Base-by-base conservation (phyloP, 2,329 filamentous ascomycete species). In the Fusarium albidum region DNA sequence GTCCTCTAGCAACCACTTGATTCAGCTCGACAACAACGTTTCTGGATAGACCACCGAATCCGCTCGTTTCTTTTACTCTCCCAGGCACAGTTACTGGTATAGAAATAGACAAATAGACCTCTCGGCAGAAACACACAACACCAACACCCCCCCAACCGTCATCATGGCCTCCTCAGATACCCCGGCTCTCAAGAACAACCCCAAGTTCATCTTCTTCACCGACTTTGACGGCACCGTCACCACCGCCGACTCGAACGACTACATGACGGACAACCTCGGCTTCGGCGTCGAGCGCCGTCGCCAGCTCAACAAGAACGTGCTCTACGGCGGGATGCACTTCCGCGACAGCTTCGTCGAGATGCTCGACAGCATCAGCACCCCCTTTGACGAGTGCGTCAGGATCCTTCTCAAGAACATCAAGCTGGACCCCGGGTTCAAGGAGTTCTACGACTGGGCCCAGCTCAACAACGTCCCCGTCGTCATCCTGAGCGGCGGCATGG, bases 191-290 rank as follows among this genome's bases (percentile, higher is more conserved):
- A 79, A 79, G 67, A 86, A 80, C 52, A 86, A 89, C 72, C 93
- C 93, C 44, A 90, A 92, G 77, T 90, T 91, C 79, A 93, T 99
- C 80, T 97, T 99, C 84, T 98, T 98, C 81, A 96, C 93, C 65
- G 95, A 99, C 78, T 98, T 98, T 72, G 95, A 99, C 76, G 95
- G 95, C 69, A 98, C 93, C 47, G 94, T 97, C 72, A 97, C 94
- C 41, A 82, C 81, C 49, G 79, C 83, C 68, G 85, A 88, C 75
- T 83, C 79, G 71, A 88, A 87, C 71, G 84, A 85, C 75, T 84
- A 75, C 73, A 79, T 94, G 86, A 97, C 93, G 52, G 95, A 98
- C 79, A 95, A 91, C 75, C 83, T 97, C 56, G 95, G 95, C 58
- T 96, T 88, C 71, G 95, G 95, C 43, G 69, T 75, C 25, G 85